These are phyloP conservation scores for Aegilops umbellulata DNA, from an alignment of 176 grass and related monocot genomes.

Conservation along the genomic window DNA sequence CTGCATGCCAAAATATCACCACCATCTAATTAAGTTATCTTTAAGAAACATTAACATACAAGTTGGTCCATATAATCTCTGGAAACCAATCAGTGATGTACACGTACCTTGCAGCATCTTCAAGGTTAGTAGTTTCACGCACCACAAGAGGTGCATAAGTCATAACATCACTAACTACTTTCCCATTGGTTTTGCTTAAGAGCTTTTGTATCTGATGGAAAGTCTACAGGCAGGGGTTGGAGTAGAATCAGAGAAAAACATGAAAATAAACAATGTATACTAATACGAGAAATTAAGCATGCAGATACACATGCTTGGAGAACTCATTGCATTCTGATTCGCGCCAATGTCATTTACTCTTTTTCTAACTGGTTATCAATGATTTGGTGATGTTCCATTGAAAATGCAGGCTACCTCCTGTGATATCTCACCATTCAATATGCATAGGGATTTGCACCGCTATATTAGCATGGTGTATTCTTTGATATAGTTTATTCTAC, in stretches of 20 bases:
- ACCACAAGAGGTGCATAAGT: conserved; percentile 64
- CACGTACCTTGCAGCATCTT: conserved; percentile 74
- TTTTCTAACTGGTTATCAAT: too few species aligned
- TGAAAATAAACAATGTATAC: background rate
- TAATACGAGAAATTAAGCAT: background rate
- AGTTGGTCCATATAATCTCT: background rate
- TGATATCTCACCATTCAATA: too few species aligned
- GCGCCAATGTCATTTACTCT: background rate
- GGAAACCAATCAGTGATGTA: conserved; percentile 1
- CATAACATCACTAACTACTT: conserved; percentile 69
- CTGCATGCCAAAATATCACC: background rate
- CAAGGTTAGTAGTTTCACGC: conserved; percentile 78
- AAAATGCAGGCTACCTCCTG: too few species aligned
- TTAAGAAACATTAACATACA: background rate
- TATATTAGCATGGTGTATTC: too few species aligned
- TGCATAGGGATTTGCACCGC: too few species aligned
- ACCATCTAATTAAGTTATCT: background rate
- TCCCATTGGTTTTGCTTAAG: conserved; percentile 67
- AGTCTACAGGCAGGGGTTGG: conserved; percentile 20
- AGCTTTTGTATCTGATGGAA: conserved; percentile 72
- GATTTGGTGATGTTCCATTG: too few species aligned
- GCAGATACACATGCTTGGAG: background rate
- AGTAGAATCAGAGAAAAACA: background rate
- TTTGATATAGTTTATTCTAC: too few species aligned
- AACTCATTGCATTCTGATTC: background rate